Conservation (phyloP, 176 grass and related monocot genomes). For the Oryza glaberrima region DNA sequence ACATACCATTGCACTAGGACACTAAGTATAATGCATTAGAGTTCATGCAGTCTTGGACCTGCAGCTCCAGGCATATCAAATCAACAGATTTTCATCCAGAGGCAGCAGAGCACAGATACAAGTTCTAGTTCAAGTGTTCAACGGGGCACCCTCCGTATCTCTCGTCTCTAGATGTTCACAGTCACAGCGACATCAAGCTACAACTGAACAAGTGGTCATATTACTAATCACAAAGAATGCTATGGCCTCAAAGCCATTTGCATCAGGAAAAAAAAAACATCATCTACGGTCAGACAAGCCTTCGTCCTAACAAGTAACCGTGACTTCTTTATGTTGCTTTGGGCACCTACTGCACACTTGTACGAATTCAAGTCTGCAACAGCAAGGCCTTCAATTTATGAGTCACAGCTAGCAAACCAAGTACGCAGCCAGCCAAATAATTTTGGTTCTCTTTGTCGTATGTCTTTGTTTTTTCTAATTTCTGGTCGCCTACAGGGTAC, state of each 20-base stretch:
- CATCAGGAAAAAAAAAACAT: background rate
- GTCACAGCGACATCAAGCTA: background rate
- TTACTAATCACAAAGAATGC: background rate
- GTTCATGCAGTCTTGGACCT: background rate
- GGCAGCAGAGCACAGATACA: no score
- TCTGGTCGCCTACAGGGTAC: background rate
- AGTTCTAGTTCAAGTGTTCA: no score
- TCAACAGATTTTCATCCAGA: background rate
- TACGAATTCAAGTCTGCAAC: background rate
- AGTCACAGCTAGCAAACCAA: constrained; percentile 16
- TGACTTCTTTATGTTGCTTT: background rate
- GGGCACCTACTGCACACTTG: constrained; percentile 3
- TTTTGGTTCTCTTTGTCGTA: background rate
- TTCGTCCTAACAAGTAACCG: background rate
- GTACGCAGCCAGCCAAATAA: background rate
- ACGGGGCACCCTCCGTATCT: no score
- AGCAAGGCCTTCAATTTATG: constrained; percentile 7
- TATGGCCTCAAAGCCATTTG: background rate
- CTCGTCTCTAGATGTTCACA: no score
- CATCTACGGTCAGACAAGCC: background rate
- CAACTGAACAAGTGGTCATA: background rate
- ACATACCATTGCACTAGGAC: background rate
- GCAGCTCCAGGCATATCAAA: background rate
- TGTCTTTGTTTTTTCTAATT: background rate
- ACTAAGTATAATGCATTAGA: background rate